These are phyloP conservation scores for Terfezia claveryi DNA, from an alignment of 495 filamentous ascomycete genomes.

Conservation along the genomic window DNA sequence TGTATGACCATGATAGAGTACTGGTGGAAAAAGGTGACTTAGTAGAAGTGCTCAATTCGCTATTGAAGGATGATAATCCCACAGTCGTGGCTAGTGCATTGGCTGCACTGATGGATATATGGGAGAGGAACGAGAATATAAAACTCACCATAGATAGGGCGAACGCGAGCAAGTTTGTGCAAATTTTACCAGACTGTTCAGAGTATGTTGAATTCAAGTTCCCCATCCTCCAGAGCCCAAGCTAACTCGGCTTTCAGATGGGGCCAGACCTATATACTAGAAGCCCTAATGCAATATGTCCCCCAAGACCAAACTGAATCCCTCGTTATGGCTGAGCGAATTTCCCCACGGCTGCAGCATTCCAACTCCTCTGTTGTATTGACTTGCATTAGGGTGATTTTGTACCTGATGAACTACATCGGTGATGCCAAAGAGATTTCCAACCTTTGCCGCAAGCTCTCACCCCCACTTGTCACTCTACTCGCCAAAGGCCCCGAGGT, in stretches of 20 bases:
- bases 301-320: conserved; percentile 80
- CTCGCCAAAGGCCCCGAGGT: conserved; percentile 93
- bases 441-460: conserved; percentile 75
- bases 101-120: conserved; percentile 88
- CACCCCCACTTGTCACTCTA: conserved; percentile 83
- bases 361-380: conserved; percentile 91
- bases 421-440: conserved; percentile 77
- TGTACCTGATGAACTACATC: conserved; percentile 99
- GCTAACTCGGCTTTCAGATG: conserved; percentile 34
- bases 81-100: conserved; percentile 91
- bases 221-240: neutral
- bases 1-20: conserved; percentile 85
- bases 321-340: conserved; percentile 71
- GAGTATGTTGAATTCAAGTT: conserved; percentile 41
- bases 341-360: conserved; percentile 82
- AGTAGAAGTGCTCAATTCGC: conserved; percentile 73
- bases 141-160: conserved; percentile 94
- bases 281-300: conserved; percentile 94
- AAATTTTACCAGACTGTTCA: conserved; percentile 88
- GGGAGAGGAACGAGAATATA: conserved; percentile 92
- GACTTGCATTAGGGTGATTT: conserved; percentile 82
- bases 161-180: conserved; percentile 92
- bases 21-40: conserved; percentile 51
- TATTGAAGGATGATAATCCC: conserved; percentile 87
- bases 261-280: conserved; percentile 97